Evolutionary conservation across 1,139 yeast species (phyloP).

Genomic region (Eremothecium coryli): DNA sequence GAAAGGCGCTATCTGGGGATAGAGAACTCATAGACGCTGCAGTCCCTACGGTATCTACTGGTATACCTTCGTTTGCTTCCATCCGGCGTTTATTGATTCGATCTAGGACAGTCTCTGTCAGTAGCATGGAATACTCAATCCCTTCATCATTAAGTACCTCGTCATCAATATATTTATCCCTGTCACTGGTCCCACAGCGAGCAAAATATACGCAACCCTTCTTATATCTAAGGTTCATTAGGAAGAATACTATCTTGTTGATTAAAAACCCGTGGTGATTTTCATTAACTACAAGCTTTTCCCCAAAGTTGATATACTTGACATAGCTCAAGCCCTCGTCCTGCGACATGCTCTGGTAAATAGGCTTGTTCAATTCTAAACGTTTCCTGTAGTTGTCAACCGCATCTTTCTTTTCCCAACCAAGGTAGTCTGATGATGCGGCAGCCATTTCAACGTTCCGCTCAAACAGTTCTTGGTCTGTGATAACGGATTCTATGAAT

Average conservation of each 20-base stretch:
- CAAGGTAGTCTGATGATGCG: constrained; percentile 77
- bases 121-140: constrained; percentile 38
- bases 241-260: constrained; percentile 78
- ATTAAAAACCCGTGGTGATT: constrained; percentile 81
- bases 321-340: constrained; percentile 55
- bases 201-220: constrained; percentile 85
- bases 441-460: constrained; percentile 80
- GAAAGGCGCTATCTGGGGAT: constrained; percentile 7
- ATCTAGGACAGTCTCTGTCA: constrained; percentile 38
- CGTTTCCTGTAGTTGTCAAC: constrained; percentile 50
- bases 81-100: constrained; percentile 27
- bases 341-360: constrained; percentile 45
- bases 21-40: constrained; percentile 4
- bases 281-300: constrained; percentile 59
- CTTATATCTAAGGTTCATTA: constrained; percentile 80
- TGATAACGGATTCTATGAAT: constrained; percentile 81
- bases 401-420: constrained; percentile 60
- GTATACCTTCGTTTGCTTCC: constrained; percentile 8
- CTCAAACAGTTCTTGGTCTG: constrained; percentile 59
- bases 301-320: constrained; percentile 86
- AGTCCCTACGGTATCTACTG: neutral
- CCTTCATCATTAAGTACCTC: constrained; percentile 62
- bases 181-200: constrained; percentile 55
- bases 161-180: constrained; percentile 40
- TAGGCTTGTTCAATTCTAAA: constrained; percentile 42